These are phyloP conservation scores for Penstemon eatonii DNA, from an alignment of 257 asterid genomes.

Conservation along the genomic window DNA sequence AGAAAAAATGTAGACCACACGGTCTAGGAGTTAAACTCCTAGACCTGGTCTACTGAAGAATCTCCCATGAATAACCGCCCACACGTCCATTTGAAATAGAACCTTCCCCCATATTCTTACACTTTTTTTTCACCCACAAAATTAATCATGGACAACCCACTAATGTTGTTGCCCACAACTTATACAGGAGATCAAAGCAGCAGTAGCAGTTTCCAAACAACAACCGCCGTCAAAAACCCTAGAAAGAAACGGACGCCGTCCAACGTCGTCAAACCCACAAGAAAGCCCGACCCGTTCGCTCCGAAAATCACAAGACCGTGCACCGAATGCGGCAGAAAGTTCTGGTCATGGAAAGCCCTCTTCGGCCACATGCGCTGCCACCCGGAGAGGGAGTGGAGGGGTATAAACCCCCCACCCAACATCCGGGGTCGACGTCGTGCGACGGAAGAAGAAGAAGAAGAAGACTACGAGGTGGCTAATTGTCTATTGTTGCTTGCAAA, in stretches of 20 bases:
- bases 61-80: no score
- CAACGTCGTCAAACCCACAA: conserved; percentile 9
- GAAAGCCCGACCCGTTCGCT: conserved; percentile 52
- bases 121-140: no score
- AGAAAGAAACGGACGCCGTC: background rate
- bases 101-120: no score
- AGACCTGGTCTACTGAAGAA: no score
- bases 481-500: conserved; percentile 59
- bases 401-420: conserved; percentile 71
- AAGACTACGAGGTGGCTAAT: conserved; percentile 64
- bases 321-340: conserved; percentile 74
- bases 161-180: no score
- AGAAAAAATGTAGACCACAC: no score
- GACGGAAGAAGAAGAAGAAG: conserved; percentile 24
- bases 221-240: background rate
- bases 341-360: conserved; percentile 89
- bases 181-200: no score
- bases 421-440: conserved; percentile 14
- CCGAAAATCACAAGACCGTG: conserved; percentile 72
- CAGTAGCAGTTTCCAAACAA: background rate
- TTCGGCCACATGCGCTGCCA: conserved; percentile 99
- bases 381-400: conserved; percentile 95
- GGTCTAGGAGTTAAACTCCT: no score
- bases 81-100: no score
- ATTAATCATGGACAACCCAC: no score